Base-by-base conservation (phyloP, 352 stramenopile species). In the Plasmopara muralis region DNA sequence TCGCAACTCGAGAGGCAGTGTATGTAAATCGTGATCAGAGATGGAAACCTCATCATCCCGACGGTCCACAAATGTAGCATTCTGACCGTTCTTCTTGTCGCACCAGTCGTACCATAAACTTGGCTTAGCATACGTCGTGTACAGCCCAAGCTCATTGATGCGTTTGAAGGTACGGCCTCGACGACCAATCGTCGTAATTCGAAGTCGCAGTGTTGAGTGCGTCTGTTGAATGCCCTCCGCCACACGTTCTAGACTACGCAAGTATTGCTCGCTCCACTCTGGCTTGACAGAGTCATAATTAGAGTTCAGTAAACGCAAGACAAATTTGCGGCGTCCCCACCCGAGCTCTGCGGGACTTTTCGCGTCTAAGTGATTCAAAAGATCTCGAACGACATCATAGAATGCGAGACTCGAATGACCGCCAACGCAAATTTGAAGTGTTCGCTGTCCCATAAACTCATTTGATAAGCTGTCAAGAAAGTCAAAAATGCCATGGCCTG, bases 31-130 rank as follows among this genome's bases (percentile, higher is more conserved):
- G 20, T 25, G 20, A 25, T 25, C 20, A 3, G 3, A 25, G 20
- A 25, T 25, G 20, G 20, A 25, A 25, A 25, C 20, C 20, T 25
- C 20, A 25, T 25, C 20, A 3, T 35, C 10, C 10, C 31, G 31
- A 14, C 56, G 48, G 10, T 60, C 58, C 1, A 57, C 55, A 43
- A 73, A 72, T 2, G 59, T 41, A 4, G 57, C 28, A 25, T 58
- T 50, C 18, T 50, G 55, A 33, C 62, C 52, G 5, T 35, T 46
- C 33, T 70, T 31, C 18, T 70, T 44, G 13, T 69, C 45, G 15
- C 72, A 55, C 65, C 66, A 77, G 20, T 57, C 68, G 20, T 62
- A 64, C 65, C 63, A 75, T 16, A 41, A 6, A 20, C 56, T 73
- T 12, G 66, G 65, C 30, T 69, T 52, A 13, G 65, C 56, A 8